phyloP scores from a whole-genome alignment of 2,329 filamentous ascomycete species.

The Fusarium coicis region DNA sequence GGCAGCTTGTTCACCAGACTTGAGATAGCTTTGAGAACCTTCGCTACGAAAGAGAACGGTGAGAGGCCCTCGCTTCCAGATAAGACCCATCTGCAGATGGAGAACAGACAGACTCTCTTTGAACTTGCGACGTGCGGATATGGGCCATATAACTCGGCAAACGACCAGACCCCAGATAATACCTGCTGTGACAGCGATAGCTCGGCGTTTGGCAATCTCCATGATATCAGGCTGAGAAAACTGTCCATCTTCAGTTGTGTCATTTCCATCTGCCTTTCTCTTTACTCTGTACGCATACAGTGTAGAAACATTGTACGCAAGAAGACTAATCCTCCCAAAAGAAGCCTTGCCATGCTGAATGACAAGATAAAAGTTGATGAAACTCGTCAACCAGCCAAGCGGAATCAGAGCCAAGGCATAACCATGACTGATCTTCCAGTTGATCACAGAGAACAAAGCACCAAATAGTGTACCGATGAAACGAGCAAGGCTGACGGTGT shows the following conservation, averaged over 20 bases:
- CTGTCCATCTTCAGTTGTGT: constrained; percentile 86
- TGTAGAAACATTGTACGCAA: constrained; percentile 95
- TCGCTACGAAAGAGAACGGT: constrained; percentile 74
- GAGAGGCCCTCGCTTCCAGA: constrained; percentile 94
- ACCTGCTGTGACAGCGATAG: constrained; percentile 87
- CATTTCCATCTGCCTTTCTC: constrained; percentile 71
- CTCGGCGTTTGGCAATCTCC: constrained; percentile 87
- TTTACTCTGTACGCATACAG: constrained; percentile 93
- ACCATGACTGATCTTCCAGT: constrained; percentile 81
- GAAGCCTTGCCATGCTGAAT: constrained; percentile 86
- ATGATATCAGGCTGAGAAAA: constrained; percentile 84
- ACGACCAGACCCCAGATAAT: constrained; percentile 93
- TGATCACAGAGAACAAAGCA: constrained; percentile 76
- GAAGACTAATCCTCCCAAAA: constrained; percentile 90
- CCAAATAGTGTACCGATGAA: constrained; percentile 89
- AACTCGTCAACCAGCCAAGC: constrained; percentile 82
- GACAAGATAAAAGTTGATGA: constrained; percentile 90
- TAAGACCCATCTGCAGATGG: constrained; percentile 92
- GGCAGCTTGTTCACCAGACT: constrained; percentile 22
- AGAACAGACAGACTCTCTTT: constrained; percentile 88
- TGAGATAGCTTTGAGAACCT: constrained; percentile 74
- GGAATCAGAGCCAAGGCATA: constrained; percentile 80
- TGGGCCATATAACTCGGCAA: constrained; percentile 91
- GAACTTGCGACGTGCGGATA: constrained; percentile 87
- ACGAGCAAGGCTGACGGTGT: constrained; percentile 87